Base-by-base conservation (phyloP, 2,329 filamentous ascomycete species). In the Fusarium armeniacum region DNA sequence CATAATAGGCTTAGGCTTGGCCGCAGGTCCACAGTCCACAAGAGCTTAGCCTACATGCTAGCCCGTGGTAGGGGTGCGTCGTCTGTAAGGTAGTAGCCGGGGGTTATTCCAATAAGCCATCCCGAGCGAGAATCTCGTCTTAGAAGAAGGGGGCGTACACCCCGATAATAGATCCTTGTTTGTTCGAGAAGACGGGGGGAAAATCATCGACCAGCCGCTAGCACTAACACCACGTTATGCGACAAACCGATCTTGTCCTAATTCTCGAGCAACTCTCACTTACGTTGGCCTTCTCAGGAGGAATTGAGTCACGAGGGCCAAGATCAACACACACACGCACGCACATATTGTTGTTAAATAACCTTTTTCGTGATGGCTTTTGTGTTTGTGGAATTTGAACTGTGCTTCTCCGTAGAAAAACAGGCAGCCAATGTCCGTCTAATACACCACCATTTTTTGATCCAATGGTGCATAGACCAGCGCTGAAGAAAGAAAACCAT, bases 61-160 rank as follows among this genome's bases (percentile, higher is more conserved):
- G 28, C 28, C 28, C 28, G 28, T 30, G 11, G 49, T 65, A 44
- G 62, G 66, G 62, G 62, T 70, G 56, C 41, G 24, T 40, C 28
- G 32, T 6, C n/a, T 47, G 18, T 22, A 24, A 26, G 33, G 49
- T 40, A 28, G 32, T 67, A 60, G 62, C 67, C 67, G 56, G 67
- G 67, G 62, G 67, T 50, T 70, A 70, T 70, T 56, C 50, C 67
- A 70, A 70, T 67, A 70, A 64, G 30, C 68, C 55, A 53, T 59
- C 57, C 56, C 59, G 65, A 55, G 61, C 59, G 65, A 55, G 61
- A 55, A 57, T 51, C 47, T 20, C n/a, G 33, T 51, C 33, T 16
- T 9, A 5, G n/a, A n/a, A 15, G 6, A 35, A 16, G 38, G 43
- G 63, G 53, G 67, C 33, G 67, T 70, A 45, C 50, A 7, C 24